Percentiles rank a stretch among this genome's conserved stretches.
Conservation (phyloP, 2,329 filamentous ascomycete species). For the Monosporascus ibericus region DNA sequence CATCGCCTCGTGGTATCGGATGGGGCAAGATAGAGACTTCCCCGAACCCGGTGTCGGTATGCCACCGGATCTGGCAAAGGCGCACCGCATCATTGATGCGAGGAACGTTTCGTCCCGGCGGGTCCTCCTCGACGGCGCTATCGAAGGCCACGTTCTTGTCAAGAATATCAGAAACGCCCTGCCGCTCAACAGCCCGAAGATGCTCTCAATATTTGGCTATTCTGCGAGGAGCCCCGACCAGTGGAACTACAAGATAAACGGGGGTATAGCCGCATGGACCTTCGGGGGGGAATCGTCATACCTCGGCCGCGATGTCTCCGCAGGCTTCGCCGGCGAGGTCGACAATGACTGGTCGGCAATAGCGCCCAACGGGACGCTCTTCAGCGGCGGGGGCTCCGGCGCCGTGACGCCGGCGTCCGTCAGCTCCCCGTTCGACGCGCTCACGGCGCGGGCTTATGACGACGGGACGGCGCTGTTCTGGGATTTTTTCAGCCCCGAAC, state of each 20-base stretch:
- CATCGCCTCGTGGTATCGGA: constrained; percentile 50
- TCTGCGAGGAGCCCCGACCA: constrained; percentile 43
- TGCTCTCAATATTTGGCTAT: constrained; percentile 58
- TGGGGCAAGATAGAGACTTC: constrained; percentile 45
- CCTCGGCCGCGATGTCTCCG: constrained; percentile 20
- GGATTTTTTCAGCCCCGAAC: constrained; percentile 46
- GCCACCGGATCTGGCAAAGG: constrained; percentile 39
- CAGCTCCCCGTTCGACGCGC: constrained; percentile 48
- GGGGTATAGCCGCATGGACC: constrained; percentile 29
- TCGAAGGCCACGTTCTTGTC: constrained; percentile 58
- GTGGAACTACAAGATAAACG: constrained; percentile 33
- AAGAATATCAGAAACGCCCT: constrained; percentile 53
- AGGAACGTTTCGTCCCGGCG: constrained; percentile 39
- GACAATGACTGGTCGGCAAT: constrained; percentile 30
- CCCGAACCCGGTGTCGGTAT: constrained; percentile 45
- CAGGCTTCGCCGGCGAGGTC: constrained; percentile 25
- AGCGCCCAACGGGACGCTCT: constrained; percentile 41
- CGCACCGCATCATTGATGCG: constrained; percentile 49
- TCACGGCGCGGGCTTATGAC: constrained; percentile 43
- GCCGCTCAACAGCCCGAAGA: constrained; percentile 42
- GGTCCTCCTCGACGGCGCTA: constrained; percentile 46
- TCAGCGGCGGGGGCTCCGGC: constrained; percentile 42
- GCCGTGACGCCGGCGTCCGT: constrained; percentile 40
- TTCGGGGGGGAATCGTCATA: constrained; percentile 35
- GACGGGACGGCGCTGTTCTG: constrained; percentile 54